A percentile compares a stretch with the other conserved stretches of the same genome.
phyloP scores from a whole-genome alignment of 73 alveolate species.

The Strombidium stylifer region DNA sequence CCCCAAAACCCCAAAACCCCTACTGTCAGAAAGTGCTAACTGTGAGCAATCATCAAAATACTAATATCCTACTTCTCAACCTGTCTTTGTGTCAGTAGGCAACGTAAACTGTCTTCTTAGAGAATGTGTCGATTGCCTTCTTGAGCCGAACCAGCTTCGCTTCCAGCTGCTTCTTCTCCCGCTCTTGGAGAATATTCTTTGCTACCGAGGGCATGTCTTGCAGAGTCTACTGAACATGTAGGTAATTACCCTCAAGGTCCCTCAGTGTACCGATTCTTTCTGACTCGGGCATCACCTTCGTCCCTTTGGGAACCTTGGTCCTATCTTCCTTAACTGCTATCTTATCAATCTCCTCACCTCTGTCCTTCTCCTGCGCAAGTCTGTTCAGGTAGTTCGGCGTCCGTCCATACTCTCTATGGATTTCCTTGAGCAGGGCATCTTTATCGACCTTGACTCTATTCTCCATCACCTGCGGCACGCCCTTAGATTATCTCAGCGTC shows the following conservation, averaged over 20 bases:
- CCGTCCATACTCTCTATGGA: constrained; percentile 63
- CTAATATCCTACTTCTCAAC: no score
- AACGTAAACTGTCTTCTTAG: constrained; percentile 76
- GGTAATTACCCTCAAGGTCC: constrained; percentile 60
- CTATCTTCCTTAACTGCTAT: constrained; percentile 57
- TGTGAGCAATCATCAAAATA: no score
- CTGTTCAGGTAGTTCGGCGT: constrained; percentile 76
- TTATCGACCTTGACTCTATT: not conserved
- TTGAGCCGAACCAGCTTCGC: constrained; percentile 80
- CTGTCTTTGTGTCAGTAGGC: constrained; percentile 38
- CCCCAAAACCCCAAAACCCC: no score
- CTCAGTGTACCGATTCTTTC: constrained; percentile 80
- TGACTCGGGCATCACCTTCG: constrained; percentile 80
- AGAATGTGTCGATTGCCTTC: constrained; percentile 80
- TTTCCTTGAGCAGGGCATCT: not conserved
- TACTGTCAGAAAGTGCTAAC: no score
- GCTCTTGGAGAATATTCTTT: constrained; percentile 62
- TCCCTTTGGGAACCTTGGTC: constrained; percentile 80
- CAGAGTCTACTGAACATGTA: constrained; percentile 60
- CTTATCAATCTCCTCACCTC: constrained; percentile 60
- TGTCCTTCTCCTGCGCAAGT: constrained; percentile 61
- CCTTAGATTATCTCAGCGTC: not conserved
- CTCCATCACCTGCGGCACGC: not conserved
- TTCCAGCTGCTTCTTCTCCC: constrained; percentile 73
- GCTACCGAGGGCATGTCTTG: constrained; percentile 76